These are phyloP conservation scores for Epichloe bromicola DNA, from an alignment of 2,329 filamentous ascomycete genomes.

Conservation along the genomic window DNA sequence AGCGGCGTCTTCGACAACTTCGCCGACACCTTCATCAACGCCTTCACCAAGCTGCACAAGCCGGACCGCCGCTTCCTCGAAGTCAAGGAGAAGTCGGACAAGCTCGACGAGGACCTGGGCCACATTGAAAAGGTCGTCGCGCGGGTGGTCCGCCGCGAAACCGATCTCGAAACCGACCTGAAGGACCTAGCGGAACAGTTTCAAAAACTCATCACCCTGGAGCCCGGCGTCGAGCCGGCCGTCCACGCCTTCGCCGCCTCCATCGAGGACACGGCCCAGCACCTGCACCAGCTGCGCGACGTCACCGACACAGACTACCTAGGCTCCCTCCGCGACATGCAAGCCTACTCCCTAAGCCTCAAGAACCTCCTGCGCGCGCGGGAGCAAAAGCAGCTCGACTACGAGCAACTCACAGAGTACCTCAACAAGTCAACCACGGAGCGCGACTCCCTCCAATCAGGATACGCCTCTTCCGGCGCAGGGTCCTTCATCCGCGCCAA, in stretches of 20 bases:
- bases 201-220: conserved; percentile 73
- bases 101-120: conserved; percentile 82
- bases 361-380: conserved; percentile 82
- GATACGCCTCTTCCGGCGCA: conserved; percentile 39
- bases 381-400: conserved; percentile 96
- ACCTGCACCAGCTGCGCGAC: conserved; percentile 71
- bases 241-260: conserved; percentile 78
- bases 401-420: conserved; percentile 90
- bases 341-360: conserved; percentile 78
- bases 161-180: conserved; percentile 78
- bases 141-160: conserved; percentile 74
- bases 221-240: conserved; percentile 71
- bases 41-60: conserved; percentile 92
- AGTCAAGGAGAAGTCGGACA: conserved; percentile 82
- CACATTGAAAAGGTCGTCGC: conserved; percentile 95
- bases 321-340: conserved; percentile 85
- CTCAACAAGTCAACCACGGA: conserved; percentile 82
- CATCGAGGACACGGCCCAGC: conserved; percentile 69
- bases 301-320: conserved; percentile 94
- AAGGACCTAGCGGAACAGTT: conserved; percentile 87
- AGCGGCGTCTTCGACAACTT: conserved; percentile 85
- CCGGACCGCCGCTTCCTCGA: conserved; percentile 90
- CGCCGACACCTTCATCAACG: conserved; percentile 92
- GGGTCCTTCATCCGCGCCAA: conserved; percentile 87
- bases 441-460: conserved; percentile 60